A percentile compares a stretch with the other conserved stretches of the same genome.
These are phyloP conservation scores for Pseudogymnoascus sp. DNA, from an alignment of 2,329 filamentous ascomycete species.

Conservation along the genomic window DNA sequence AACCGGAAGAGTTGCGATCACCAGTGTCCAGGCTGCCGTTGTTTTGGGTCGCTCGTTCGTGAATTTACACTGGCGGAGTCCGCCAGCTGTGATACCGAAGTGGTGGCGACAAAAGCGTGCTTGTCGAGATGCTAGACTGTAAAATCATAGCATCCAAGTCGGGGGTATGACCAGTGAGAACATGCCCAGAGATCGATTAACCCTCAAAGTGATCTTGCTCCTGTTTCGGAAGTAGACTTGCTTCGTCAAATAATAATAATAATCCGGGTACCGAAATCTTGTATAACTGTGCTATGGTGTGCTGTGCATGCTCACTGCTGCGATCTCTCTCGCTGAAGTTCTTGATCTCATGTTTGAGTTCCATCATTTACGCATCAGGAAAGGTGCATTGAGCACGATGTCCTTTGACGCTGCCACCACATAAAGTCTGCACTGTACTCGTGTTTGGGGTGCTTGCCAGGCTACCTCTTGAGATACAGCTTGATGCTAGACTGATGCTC, in stretches of 20 bases:
- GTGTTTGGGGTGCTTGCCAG: conserved; percentile 42
- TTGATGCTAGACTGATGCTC: conserved; percentile 47
- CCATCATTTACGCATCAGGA: background rate
- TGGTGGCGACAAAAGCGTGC: background rate
- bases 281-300: conserved; percentile 15
- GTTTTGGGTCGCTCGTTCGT: background rate
- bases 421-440: conserved; percentile 28
- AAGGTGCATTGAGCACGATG: conserved; percentile 5
- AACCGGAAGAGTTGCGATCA: background rate
- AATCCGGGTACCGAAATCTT: background rate
- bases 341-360: conserved; percentile 19
- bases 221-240: background rate
- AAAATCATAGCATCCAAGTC: background rate
- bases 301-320: conserved; percentile 40
- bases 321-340: conserved; percentile 36
- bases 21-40: background rate
- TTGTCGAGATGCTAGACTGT: background rate
- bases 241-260: background rate
- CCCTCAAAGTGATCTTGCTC: background rate
- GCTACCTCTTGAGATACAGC: conserved; percentile 36
- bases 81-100: background rate
- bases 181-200: background rate
- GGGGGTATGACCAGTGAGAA: background rate
- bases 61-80: background rate
- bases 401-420: conserved; percentile 1